Percentiles rank a stretch among this genome's conserved stretches.
Evolutionary conservation across 805 yeast species (phyloP).

Genomic region (Cyberlindnera lachancei): DNA sequence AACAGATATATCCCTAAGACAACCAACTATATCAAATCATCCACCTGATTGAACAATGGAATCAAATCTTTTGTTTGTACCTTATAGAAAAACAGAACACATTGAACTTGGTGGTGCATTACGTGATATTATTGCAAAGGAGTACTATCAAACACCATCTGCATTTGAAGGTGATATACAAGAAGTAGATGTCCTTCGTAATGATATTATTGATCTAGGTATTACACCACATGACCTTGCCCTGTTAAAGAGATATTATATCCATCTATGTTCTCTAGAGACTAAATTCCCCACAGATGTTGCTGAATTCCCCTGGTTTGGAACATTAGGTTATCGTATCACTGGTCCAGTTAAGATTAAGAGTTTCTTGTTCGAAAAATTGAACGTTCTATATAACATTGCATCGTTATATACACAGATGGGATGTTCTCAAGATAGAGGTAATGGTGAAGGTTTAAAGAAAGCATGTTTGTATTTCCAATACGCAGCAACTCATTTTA

Average conservation of each 20-base stretch:
- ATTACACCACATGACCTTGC: slow-evolving; percentile 30
- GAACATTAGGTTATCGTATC: slow-evolving; percentile 51
- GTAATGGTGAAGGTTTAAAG: slow-evolving; percentile 47
- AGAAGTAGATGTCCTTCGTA: slow-evolving; percentile 37
- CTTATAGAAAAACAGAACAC: slow-evolving; percentile 39
- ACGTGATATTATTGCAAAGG: slow-evolving; percentile 38
- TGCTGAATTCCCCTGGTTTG: slow-evolving; percentile 64
- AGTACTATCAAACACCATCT: slow-evolving; percentile 36
- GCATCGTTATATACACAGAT: slow-evolving; percentile 56
- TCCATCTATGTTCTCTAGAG: slow-evolving; percentile 35
- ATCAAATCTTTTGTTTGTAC: slow-evolving; percentile 40
- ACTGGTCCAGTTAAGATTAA: slow-evolving; percentile 37
- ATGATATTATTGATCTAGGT: slow-evolving; percentile 29
- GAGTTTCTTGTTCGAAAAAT: slow-evolving; percentile 52
- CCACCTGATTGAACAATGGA: slow-evolving; percentile 13
- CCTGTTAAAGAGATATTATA: slow-evolving; percentile 37
- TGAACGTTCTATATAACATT: slow-evolving; percentile 60
- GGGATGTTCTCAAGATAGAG: slow-evolving; percentile 39
- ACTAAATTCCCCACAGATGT: slow-evolving; percentile 59
- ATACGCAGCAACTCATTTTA: slow-evolving; percentile 67
- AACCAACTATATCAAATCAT: too few relatives aligned
- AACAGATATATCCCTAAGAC: too few relatives aligned
- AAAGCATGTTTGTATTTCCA: slow-evolving; percentile 60
- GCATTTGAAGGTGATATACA: slow-evolving; percentile 36
- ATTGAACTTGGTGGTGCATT: slow-evolving; percentile 34